phyloP scores from a whole-genome alignment of 129 eudicot genomes.

The Chrysanthemum seticuspe region DNA sequence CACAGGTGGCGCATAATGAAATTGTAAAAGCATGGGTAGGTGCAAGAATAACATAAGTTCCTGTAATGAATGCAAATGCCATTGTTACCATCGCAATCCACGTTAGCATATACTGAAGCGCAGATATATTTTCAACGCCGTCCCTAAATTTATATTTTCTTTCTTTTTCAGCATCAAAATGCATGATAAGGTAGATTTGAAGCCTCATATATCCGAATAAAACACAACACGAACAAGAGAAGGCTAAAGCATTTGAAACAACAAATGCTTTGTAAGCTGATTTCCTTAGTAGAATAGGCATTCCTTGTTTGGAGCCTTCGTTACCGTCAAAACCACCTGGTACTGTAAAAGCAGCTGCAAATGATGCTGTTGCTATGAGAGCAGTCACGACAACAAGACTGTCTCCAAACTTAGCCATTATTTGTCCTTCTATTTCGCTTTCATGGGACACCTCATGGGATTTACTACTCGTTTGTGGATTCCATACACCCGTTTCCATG shows the following conservation, averaged over 20 bases:
- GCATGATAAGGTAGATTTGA: not conserved
- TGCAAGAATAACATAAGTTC: not conserved
- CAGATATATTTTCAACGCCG: too few relatives aligned
- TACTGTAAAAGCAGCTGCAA: conserved; percentile 2
- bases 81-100: not conserved
- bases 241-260: not conserved
- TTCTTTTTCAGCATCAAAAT: not conserved
- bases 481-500: not conserved
- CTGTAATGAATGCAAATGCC: conserved; percentile 1
- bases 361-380: conserved; percentile 10
- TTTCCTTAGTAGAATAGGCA: not conserved
- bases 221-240: not conserved
- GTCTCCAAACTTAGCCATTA: not conserved
- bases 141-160: too few relatives aligned
- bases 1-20: not conserved
- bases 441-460: not conserved
- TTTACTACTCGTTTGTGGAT: too few relatives aligned
- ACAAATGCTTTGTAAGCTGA: not conserved
- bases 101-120: not conserved
- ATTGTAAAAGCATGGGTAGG: not conserved
- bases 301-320: not conserved
- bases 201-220: not conserved
- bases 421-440: not conserved
- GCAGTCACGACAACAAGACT: not conserved
- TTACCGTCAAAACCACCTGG: not conserved